Conservation (phyloP, 1,139 yeast species). For the Lodderomyces beijingensis region DNA sequence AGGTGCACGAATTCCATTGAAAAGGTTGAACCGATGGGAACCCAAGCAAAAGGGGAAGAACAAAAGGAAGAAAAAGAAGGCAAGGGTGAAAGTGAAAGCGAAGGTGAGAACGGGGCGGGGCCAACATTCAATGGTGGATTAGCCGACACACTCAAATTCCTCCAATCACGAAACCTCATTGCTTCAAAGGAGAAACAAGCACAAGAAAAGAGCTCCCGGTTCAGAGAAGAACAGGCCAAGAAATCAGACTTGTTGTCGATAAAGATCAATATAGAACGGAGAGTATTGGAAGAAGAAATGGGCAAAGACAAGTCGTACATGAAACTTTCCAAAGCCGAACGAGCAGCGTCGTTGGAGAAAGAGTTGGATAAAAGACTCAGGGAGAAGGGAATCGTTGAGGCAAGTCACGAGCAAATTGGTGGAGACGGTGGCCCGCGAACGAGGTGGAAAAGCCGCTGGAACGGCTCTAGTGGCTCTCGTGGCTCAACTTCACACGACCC, state of each 20-base stretch:
- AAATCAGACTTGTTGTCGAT: slow-evolving; percentile 31
- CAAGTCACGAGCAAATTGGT: background rate
- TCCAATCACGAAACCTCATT: slow-evolving; percentile 44
- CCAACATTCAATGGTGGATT: slow-evolving; percentile 44
- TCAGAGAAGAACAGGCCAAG: slow-evolving; percentile 26
- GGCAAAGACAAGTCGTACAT: slow-evolving; percentile 26
- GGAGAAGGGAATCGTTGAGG: slow-evolving; percentile 21
- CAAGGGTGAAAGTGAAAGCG: slow-evolving; percentile 5
- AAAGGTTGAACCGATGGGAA: slow-evolving; percentile 2
- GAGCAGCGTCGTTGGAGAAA: slow-evolving; percentile 24
- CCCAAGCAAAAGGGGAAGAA: no score
- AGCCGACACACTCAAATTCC: slow-evolving; percentile 53
- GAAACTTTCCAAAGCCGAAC: slow-evolving; percentile 27
- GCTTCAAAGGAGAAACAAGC: slow-evolving; percentile 13
- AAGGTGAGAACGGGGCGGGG: slow-evolving; percentile 5
- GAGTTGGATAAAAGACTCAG: slow-evolving; percentile 28
- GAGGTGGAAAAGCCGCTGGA: background rate
- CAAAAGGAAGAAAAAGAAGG: background rate
- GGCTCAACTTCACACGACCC: background rate
- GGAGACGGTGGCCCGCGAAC: background rate
- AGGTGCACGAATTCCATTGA: background rate
- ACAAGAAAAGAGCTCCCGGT: slow-evolving; percentile 5
- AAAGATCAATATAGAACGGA: slow-evolving; percentile 34
- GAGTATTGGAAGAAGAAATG: slow-evolving; percentile 39
- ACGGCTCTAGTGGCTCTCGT: no score